A percentile compares a stretch with the other conserved stretches of the same genome.
These are phyloP conservation scores for Isabelozyma gotoi DNA, from an alignment of 805 yeast genomes.

Conservation along the genomic window DNA sequence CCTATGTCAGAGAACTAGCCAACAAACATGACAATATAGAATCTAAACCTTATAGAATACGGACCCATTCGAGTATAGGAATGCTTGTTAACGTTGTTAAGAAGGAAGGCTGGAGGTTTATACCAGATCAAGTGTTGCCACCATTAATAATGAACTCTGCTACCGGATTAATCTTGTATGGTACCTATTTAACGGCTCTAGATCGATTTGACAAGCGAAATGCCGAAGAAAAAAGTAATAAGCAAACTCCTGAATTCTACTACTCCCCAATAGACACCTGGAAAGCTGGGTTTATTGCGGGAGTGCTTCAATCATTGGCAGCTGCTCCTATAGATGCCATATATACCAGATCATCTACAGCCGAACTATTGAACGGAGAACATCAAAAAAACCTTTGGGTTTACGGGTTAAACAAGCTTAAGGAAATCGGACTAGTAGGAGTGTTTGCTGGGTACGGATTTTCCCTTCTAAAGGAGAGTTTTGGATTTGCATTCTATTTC, in stretches of 20 bases:
- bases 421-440: slow-evolving; percentile 75
- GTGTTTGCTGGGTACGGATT: slow-evolving; percentile 89
- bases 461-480: slow-evolving; percentile 71
- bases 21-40: slow-evolving; percentile 44
- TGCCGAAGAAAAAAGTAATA: slow-evolving; percentile 4
- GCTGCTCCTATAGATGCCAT: slow-evolving; percentile 95
- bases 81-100: slow-evolving; percentile 67
- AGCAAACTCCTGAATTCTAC: slow-evolving; percentile 12
- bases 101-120: slow-evolving; percentile 80
- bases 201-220: slow-evolving; percentile 23
- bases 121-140: slow-evolving; percentile 83
- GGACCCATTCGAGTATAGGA: slow-evolving; percentile 80
- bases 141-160: slow-evolving; percentile 86
- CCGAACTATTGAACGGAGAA: slow-evolving; percentile 66
- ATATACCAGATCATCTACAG: slow-evolving; percentile 74
- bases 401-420: slow-evolving; percentile 67
- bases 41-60: slow-evolving; percentile 50
- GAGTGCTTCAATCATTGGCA: slow-evolving; percentile 81
- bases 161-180: slow-evolving; percentile 84
- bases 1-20: slow-evolving; percentile 56
- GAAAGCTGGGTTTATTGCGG: slow-evolving; percentile 83
- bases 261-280: slow-evolving; percentile 54
- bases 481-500: slow-evolving; percentile 85
- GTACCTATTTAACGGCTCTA: slow-evolving; percentile 67
- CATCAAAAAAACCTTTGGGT: slow-evolving; percentile 69